A percentile compares a stretch with the other conserved stretches of the same genome.
Evolutionary conservation across 805 yeast species (phyloP).

Genomic region (Candida cerambycidarum): DNA sequence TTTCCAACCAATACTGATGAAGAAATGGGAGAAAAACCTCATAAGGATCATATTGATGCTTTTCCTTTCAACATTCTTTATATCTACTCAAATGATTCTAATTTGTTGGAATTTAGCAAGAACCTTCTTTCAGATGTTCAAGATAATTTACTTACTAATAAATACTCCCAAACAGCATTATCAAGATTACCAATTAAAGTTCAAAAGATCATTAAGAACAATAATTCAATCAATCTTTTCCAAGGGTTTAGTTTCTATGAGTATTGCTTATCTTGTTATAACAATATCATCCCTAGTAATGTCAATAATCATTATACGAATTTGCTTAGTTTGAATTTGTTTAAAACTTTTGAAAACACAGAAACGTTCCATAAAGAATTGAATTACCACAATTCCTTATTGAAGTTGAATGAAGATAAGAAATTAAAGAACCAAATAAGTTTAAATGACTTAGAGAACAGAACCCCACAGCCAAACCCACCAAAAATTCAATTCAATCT

Average conservation of each 20-base stretch:
- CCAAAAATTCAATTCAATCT: constrained; percentile 2
- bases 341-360: constrained; percentile 37
- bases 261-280: constrained; percentile 42
- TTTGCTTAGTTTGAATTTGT: constrained; percentile 35
- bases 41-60: constrained; percentile 21
- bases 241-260: constrained; percentile 34
- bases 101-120: constrained; percentile 33
- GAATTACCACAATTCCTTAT: constrained; percentile 23
- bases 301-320: constrained; percentile 38
- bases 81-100: constrained; percentile 39
- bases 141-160: constrained; percentile 22
- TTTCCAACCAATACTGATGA: not conserved
- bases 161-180: constrained; percentile 23
- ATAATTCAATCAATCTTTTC: constrained; percentile 31
- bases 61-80: constrained; percentile 37
- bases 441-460: constrained; percentile 18
- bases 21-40: not conserved
- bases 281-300: constrained; percentile 31
- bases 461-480: not conserved
- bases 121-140: constrained; percentile 28
- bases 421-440: constrained; percentile 27
- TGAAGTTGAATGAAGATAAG: constrained; percentile 23
- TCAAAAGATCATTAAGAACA: constrained; percentile 32
- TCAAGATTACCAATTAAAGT: constrained; percentile 34
- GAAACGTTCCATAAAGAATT: constrained; percentile 29